These are phyloP conservation scores for Vanilla planifolia DNA, from an alignment of 106 monocot species.

Conservation along the genomic window DNA sequence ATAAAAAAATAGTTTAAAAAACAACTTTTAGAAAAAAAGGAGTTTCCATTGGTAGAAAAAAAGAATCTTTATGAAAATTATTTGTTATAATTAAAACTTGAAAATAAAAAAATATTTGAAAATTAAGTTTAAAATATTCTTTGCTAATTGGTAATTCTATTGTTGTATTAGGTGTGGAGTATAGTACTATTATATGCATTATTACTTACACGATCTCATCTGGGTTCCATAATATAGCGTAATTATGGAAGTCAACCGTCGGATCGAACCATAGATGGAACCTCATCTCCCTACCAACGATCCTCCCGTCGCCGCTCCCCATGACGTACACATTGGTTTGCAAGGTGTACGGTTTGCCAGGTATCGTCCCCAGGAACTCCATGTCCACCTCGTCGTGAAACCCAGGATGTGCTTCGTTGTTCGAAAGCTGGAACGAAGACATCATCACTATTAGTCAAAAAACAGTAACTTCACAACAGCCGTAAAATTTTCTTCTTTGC, in stretches of 20 bases:
- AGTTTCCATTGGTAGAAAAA: too few relatives aligned
- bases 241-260: slow-evolving; percentile 63
- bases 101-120: too few relatives aligned
- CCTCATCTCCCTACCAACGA: slow-evolving; percentile 78
- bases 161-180: too few relatives aligned
- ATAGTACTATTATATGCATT: too few relatives aligned
- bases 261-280: slow-evolving; percentile 96
- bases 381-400: slow-evolving; percentile 74
- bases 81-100: too few relatives aligned
- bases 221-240: slow-evolving; percentile 76
- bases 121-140: too few relatives aligned
- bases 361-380: slow-evolving; percentile 62
- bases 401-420: slow-evolving; percentile 57
- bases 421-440: slow-evolving; percentile 68
- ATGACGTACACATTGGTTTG: slow-evolving; percentile 72
- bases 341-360: slow-evolving; percentile 57
- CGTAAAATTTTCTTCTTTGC: not conserved
- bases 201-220: slow-evolving; percentile 52
- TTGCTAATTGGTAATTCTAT: too few relatives aligned
- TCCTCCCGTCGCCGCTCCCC: slow-evolving; percentile 70
- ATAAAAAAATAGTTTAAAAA: too few relatives aligned
- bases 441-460: too few relatives aligned
- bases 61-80: too few relatives aligned
- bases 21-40: too few relatives aligned
- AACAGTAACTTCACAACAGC: not conserved